Percentiles rank a stretch among this genome's conserved stretches.
Conservation (phyloP, 495 filamentous ascomycete species). For the Xylona heveae region DNA sequence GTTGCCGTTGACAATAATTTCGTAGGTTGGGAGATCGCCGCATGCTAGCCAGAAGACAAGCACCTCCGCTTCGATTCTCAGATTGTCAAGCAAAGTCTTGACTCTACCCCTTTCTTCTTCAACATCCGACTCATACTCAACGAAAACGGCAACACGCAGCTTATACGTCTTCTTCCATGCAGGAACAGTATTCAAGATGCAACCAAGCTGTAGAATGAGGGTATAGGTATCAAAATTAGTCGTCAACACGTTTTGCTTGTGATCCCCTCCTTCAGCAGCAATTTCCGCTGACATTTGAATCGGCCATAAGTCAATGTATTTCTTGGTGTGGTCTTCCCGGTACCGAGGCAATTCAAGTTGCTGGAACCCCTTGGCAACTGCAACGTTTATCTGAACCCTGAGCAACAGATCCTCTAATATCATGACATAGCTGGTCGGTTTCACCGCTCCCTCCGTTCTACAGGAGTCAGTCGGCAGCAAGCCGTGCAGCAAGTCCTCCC, state of each 20-base stretch:
- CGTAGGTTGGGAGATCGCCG: conserved; percentile 50
- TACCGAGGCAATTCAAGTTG: conserved; percentile 44
- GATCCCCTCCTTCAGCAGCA: conserved; percentile 32
- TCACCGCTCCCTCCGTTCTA: conserved; percentile 37
- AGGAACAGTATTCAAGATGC: conserved; percentile 64
- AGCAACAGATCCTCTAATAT: conserved; percentile 66
- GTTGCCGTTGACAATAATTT: conserved; percentile 53
- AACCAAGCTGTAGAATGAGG: conserved; percentile 67
- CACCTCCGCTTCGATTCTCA: conserved; percentile 62
- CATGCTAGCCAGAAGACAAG: conserved; percentile 66
- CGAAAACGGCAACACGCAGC: conserved; percentile 63
- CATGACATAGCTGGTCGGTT: conserved; percentile 49
- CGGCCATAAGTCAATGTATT: conserved; percentile 76
- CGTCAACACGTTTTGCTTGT: conserved; percentile 47
- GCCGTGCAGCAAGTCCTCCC: conserved; percentile 22
- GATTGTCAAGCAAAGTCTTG: conserved; percentile 51
- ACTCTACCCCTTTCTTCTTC: conserved; percentile 58
- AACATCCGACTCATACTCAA: conserved; percentile 74
- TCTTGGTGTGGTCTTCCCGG: conserved; percentile 33
- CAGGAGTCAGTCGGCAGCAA: conserved; percentile 39
- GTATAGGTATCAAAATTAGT: conserved; percentile 91
- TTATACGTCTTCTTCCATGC: conserved; percentile 61
- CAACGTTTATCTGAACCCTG: conserved; percentile 65
- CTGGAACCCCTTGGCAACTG: conserved; percentile 66
- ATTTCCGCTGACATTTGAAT: conserved; percentile 72